Conservation (phyloP, 2,329 filamentous ascomycete genomes). For the Aciculosporium take region DNA sequence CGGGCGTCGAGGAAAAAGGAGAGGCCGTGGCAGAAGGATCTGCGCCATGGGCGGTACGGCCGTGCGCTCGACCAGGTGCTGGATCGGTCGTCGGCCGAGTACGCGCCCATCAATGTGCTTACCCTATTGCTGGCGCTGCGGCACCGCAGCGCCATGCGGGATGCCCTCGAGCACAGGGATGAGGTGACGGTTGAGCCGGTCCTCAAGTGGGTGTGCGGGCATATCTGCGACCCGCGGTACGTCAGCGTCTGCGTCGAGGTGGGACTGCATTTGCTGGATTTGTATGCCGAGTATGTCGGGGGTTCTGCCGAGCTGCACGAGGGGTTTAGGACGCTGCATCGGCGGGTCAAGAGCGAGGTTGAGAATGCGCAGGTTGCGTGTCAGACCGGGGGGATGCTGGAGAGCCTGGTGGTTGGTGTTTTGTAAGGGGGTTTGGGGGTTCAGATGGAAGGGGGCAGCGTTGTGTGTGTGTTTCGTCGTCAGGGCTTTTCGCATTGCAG, state of each 20-base stretch:
- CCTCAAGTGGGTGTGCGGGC: slow-evolving; percentile 65
- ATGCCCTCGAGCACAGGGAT: slow-evolving; percentile 67
- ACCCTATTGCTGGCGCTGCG: slow-evolving; percentile 73
- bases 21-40: slow-evolving; percentile 64
- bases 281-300: slow-evolving; percentile 71
- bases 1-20: slow-evolving; percentile 41
- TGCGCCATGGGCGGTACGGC: slow-evolving; percentile 65
- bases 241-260: slow-evolving; percentile 72
- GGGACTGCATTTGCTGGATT: slow-evolving; percentile 65
- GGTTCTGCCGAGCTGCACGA: slow-evolving; percentile 59
- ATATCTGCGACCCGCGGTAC: slow-evolving; percentile 72
- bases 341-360: slow-evolving; percentile 59
- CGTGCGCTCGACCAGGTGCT: slow-evolving; percentile 70
- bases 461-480: neutral
- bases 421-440: neutral
- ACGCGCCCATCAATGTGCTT: slow-evolving; percentile 48
- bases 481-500: slow-evolving; percentile 5
- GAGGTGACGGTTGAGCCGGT: slow-evolving; percentile 71
- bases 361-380: slow-evolving; percentile 73
- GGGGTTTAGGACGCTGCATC: slow-evolving; percentile 53
- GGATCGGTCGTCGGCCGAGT: slow-evolving; percentile 32
- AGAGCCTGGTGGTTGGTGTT: slow-evolving; percentile 37
- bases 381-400: slow-evolving; percentile 77
- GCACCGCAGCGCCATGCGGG: slow-evolving; percentile 72
- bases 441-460: neutral